Conservation (phyloP, 202 grass and related monocot species). For the Setaria italica region DNA sequence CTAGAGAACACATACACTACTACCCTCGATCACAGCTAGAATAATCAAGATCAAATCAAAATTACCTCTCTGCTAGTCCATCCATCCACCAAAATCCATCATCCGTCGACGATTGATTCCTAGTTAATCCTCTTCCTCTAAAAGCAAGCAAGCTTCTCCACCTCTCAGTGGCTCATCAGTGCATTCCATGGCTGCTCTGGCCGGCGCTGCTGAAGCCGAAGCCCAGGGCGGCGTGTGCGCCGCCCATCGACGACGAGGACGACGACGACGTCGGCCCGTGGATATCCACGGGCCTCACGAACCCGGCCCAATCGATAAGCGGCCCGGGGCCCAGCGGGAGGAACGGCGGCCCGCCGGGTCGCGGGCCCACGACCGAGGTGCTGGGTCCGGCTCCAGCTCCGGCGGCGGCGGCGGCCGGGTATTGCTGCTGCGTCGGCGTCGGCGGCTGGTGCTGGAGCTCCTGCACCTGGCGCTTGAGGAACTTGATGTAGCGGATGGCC, state of each 20-base stretch:
- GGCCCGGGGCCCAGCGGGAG: conserved; percentile 45
- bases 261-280: conserved; percentile 71
- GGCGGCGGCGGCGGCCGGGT: neutral
- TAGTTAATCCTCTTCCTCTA: conserved; percentile 49
- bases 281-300: conserved; percentile 54
- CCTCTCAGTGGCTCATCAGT: conserved; percentile 21
- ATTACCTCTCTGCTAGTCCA: conserved; percentile 57
- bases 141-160: neutral
- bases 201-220: conserved; percentile 65
- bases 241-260: conserved; percentile 75
- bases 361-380: conserved; percentile 31
- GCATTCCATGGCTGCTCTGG: conserved; percentile 80
- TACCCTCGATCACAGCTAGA: neutral
- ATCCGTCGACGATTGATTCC: neutral
- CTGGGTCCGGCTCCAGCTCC: conserved; percentile 39
- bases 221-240: conserved; percentile 48
- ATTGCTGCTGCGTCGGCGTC: conserved; percentile 1
- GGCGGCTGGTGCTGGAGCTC: conserved; percentile 63
- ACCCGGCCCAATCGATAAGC: conserved; percentile 54
- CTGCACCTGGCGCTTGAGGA: conserved; percentile 95
- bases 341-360: conserved; percentile 27
- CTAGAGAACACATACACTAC: neutral
- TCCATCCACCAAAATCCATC: conserved; percentile 12
- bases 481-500: conserved; percentile 98
- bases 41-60: conserved; percentile 50